These are phyloP conservation scores for Dioszegia crocea DNA, from an alignment of 768 basidiomycete genomes.

Conservation along the genomic window DNA sequence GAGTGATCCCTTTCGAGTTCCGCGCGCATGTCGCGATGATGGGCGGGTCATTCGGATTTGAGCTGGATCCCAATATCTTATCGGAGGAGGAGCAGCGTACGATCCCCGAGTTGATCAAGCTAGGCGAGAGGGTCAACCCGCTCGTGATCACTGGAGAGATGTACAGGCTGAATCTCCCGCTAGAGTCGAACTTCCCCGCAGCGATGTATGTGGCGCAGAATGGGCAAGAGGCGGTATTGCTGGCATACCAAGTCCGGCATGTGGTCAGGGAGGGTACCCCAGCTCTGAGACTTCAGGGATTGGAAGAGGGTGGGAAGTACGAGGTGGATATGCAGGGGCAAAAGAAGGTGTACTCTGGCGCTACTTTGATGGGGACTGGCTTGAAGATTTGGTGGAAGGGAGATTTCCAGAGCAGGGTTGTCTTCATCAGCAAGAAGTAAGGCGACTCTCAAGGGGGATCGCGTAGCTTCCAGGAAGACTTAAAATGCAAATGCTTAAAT, in stretches of 20 bases:
- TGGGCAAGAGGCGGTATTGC: constrained; percentile 16
- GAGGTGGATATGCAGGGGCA: constrained; percentile 7
- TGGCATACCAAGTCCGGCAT: constrained; percentile 19
- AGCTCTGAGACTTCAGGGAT: constrained; percentile 20
- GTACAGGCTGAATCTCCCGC: constrained; percentile 19
- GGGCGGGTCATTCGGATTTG: constrained; percentile 39
- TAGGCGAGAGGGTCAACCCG: constrained; percentile 23
- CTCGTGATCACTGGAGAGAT: constrained; percentile 30
- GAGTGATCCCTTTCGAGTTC: constrained; percentile 27
- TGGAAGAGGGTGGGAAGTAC: constrained; percentile 5
- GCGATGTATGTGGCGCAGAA: constrained; percentile 21
- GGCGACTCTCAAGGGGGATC: too few species aligned
- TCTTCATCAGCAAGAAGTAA: constrained; percentile 9
- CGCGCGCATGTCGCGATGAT: constrained; percentile 38
- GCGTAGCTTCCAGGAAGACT: neutral
- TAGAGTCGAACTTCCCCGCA: constrained; percentile 24
- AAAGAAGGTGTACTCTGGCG: constrained; percentile 9
- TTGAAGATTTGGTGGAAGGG: constrained; percentile 15
- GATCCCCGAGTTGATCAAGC: constrained; percentile 18
- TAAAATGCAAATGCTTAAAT: neutral
- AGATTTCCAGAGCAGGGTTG: constrained; percentile 27
- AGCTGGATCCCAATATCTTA: constrained; percentile 25
- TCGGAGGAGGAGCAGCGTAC: constrained; percentile 16
- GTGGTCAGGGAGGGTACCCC: constrained; percentile 3
- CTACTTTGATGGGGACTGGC: constrained; percentile 26